Conservation (phyloP, 208 protist genomes). For the Crithidia expoeki region DNA sequence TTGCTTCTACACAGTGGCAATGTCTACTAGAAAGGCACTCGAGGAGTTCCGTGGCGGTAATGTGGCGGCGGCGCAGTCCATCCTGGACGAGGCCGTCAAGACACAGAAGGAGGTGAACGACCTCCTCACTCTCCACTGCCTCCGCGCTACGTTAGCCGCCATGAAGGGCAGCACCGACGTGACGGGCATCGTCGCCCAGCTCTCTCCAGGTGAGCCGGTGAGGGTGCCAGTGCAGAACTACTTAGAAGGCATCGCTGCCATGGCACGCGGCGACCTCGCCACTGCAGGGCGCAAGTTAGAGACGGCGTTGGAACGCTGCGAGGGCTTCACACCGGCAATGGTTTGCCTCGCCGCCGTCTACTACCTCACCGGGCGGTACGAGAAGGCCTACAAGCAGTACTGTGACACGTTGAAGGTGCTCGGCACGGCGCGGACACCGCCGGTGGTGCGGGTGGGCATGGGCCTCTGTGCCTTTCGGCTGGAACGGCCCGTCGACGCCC, state of each 20-base stretch:
- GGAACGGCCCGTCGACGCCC: slow-evolving; percentile 45
- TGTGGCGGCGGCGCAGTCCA: slow-evolving; percentile 44
- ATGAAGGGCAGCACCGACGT: slow-evolving; percentile 70
- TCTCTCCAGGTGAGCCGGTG: slow-evolving; percentile 23
- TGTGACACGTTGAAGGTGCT: slow-evolving; percentile 66
- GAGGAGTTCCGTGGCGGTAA: slow-evolving; percentile 62
- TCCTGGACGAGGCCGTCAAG: slow-evolving; percentile 48
- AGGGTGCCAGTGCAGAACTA: slow-evolving; percentile 58
- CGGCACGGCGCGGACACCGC: slow-evolving; percentile 57
- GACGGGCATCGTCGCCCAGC: slow-evolving; percentile 15
- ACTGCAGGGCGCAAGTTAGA: slow-evolving; percentile 73
- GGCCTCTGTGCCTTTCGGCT: slow-evolving; percentile 80
- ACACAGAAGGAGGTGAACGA: slow-evolving; percentile 48
- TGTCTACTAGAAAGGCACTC: slow-evolving; percentile 47
- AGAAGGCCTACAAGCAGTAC: slow-evolving; percentile 77
- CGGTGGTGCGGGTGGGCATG: slow-evolving; percentile 85
- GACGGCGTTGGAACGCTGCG: slow-evolving; percentile 51
- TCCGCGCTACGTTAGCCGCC: slow-evolving; percentile 73
- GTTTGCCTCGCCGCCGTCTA: slow-evolving; percentile 74
- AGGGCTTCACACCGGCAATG: slow-evolving; percentile 61
- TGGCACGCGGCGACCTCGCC: slow-evolving; percentile 60
- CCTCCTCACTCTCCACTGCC: slow-evolving; percentile 63
- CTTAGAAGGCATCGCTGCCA: slow-evolving; percentile 71
- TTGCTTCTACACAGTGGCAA: slow-evolving; percentile 1
- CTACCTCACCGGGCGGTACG: slow-evolving; percentile 68